Evolutionary conservation across 2,329 filamentous ascomycete species (phyloP).

Genomic region (Colletotrichum liriopes): DNA sequence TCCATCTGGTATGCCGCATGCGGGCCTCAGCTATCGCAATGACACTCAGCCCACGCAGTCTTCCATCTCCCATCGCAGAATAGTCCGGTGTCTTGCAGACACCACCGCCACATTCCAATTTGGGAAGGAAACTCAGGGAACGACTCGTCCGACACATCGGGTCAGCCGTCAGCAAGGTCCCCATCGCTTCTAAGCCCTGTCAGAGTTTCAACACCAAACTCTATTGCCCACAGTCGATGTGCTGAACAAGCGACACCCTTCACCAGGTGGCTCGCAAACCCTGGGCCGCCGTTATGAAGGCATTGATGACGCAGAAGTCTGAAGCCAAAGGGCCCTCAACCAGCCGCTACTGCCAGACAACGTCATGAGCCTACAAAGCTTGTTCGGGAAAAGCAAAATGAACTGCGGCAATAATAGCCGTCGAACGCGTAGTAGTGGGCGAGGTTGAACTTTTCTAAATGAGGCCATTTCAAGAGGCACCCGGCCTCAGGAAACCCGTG

Average conservation of each 20-base stretch:
- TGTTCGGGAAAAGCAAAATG: conserved; percentile 15
- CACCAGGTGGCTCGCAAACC: conserved; percentile 12
- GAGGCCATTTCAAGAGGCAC: conserved; percentile 27
- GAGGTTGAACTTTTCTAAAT: not conserved
- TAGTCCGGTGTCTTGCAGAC: conserved; percentile 19
- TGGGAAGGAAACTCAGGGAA: not conserved
- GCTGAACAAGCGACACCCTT: not conserved
- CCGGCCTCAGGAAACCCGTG: not conserved
- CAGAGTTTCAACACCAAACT: conserved; percentile 41
- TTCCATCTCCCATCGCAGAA: conserved; percentile 1
- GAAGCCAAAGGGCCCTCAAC: conserved; percentile 21
- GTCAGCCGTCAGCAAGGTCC: conserved; percentile 36
- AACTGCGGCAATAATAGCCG: conserved; percentile 27
- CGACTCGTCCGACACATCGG: conserved; percentile 19
- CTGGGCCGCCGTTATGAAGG: conserved; percentile 12
- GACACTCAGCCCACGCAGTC: not conserved
- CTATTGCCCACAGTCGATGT: conserved; percentile 21
- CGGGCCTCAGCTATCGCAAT: conserved; percentile 18
- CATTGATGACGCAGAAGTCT: conserved; percentile 23
- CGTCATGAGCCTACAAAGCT: conserved; percentile 28
- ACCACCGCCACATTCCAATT: conserved; percentile 13
- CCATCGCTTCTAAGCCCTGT: conserved; percentile 26
- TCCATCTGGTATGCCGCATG: conserved; percentile 3
- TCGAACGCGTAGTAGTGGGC: not conserved
- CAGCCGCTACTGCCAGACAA: conserved; percentile 14